Base-by-base conservation (phyloP, 1,284 basidiomycete genomes). In the Agroathelia rolfsii region DNA sequence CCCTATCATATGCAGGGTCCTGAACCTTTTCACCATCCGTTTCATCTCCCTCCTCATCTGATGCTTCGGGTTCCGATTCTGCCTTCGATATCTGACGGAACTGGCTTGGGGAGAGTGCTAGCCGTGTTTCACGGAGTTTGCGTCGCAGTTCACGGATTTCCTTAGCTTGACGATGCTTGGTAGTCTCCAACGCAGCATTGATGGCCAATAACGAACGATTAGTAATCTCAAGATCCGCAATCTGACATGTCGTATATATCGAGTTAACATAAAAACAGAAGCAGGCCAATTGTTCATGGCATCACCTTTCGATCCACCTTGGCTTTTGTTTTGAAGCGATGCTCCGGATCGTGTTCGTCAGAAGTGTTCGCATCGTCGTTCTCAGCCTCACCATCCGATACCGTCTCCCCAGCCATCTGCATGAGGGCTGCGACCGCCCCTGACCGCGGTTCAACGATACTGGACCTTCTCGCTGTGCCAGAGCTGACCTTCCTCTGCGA, bases 151-250 rank as follows among this genome's bases (percentile, higher is more conserved):
- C 80, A 18, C 76, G 67, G 29, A 87, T 85, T 51, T 87, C 84
- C 47, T 76, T 80, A 5, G 78, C 76, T 48, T 87, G 83, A n/a
- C 65, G 64, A 44, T 78, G 69, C 52, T 82, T 84, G 29, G 72
- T 72, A 21, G 74, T 68, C 52, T 87, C 83, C 6, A 87, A 60
- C 20, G 75, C 67, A 1, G 73, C 59, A 45, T 87, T 87, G 53
- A 87, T 85, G 3, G 73, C 71, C 28, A 87, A 61, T 14, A 87
- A 62, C 4, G 84, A 87, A 24, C 70, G 68, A 51, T 84, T 87
- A 7, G 81, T 80, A 44, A 87, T 87, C 55, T 87, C 81, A 12
- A 87, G 59, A 55, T 87, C 83, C 10, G 76, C 82, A 39, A 87
- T 87, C 84, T 87, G 42, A 28, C 11, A 1, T 10, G 5, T 5